Evolutionary conservation across 2,329 filamentous ascomycete genomes (phyloP).

Genomic region (Metarhizium robertsii): DNA sequence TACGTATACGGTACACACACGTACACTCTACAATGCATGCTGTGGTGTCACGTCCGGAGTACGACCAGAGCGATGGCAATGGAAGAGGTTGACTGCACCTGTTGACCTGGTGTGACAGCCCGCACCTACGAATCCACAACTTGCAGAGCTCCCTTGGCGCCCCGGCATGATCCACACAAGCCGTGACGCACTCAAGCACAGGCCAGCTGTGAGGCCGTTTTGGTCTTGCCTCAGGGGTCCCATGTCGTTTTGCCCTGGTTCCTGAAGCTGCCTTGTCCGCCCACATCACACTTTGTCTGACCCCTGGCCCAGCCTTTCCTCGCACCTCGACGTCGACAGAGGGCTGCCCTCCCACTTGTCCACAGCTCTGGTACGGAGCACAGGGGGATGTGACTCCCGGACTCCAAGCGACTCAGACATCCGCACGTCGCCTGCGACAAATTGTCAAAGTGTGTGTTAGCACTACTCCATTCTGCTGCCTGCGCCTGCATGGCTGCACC

Average conservation of each 20-base stretch:
- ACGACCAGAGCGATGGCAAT: neutral
- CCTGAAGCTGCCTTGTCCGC: neutral
- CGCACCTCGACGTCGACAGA: too few relatives aligned
- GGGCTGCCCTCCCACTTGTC: neutral
- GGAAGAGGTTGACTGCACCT: neutral
- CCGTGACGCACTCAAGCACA: neutral
- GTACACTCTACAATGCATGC: neutral
- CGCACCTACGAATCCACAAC: neutral
- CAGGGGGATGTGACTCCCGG: neutral
- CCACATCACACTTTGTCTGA: neutral
- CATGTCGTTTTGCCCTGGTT: neutral
- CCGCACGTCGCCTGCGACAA: neutral
- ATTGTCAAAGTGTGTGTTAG: neutral
- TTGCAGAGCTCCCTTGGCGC: neutral
- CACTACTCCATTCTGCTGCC: neutral
- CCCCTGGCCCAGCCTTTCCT: constrained; percentile 1
- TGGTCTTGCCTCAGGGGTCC: neutral
- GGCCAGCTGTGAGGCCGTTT: neutral
- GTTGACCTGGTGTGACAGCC: neutral
- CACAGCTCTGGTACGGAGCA: neutral
- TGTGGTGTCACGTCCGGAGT: too few relatives aligned
- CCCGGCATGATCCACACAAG: neutral
- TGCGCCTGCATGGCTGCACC: neutral
- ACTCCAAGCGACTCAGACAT: neutral
- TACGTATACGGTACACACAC: neutral